Conservation (phyloP, 306 rosid genomes). For the Rubus idaeus region DNA sequence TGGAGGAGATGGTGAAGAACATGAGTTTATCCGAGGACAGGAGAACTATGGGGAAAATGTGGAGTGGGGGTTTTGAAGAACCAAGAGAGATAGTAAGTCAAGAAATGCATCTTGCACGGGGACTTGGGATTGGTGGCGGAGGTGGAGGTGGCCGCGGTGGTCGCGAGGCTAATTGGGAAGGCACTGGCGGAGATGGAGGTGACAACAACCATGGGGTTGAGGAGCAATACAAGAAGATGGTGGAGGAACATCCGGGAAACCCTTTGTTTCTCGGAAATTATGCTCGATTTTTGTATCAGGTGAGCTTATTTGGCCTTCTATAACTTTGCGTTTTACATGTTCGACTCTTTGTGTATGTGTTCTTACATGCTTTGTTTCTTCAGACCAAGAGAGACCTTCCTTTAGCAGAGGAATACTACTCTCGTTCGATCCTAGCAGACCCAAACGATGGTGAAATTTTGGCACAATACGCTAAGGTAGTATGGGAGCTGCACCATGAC, state of each 20-base stretch:
- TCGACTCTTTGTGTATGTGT: background rate
- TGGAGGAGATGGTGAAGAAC: conserved; percentile 23
- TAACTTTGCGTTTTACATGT: background rate
- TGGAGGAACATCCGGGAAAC: conserved; percentile 74
- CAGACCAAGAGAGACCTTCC: conserved; percentile 62
- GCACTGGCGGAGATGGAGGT: conserved; percentile 49
- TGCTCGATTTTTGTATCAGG: conserved; percentile 76
- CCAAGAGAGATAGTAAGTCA: conserved; percentile 25
- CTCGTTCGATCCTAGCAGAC: conserved; percentile 73
- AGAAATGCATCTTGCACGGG: conserved; percentile 54
- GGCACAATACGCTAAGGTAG: conserved; percentile 70
- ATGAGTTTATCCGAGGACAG: conserved; percentile 34
- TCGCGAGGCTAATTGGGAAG: conserved; percentile 33
- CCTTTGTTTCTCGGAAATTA: conserved; percentile 79
- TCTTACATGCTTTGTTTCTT: background rate
- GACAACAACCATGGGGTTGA: conserved; percentile 51
- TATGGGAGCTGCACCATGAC: conserved; percentile 78
- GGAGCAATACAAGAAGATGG: conserved; percentile 66
- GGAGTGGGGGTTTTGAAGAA: conserved; percentile 34
- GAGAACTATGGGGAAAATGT: conserved; percentile 32
- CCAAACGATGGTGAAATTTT: conserved; percentile 72
- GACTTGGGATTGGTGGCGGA: conserved; percentile 47
- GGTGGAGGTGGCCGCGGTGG: conserved; percentile 35
- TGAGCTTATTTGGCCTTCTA: background rate
- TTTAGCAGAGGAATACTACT: conserved; percentile 68